A percentile compares a stretch with the other conserved stretches of the same genome.
phyloP scores from a whole-genome alignment of 2,329 filamentous ascomycete genomes.

The Epichloe bromicola region DNA sequence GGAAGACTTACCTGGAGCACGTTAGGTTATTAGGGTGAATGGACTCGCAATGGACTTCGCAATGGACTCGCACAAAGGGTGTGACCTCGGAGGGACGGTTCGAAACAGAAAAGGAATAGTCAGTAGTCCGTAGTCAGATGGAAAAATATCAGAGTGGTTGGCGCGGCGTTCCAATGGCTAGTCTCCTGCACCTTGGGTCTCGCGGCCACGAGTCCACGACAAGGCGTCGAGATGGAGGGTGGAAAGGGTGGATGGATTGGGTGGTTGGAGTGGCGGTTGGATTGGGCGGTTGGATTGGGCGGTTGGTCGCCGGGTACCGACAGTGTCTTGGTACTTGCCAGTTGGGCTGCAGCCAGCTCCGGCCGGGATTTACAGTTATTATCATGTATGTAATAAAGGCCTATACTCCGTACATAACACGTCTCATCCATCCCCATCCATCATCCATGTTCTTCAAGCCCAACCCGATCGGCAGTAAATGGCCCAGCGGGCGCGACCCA shows the following conservation, averaged over 20 bases:
- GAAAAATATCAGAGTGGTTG: constrained; percentile 1
- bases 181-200: constrained; percentile 1
- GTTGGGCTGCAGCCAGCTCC: neutral
- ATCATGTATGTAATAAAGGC: neutral
- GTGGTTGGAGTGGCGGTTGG: too few relatives aligned
- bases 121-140: neutral
- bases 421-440: neutral
- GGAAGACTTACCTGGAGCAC: neutral
- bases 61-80: neutral
- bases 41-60: neutral
- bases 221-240: neutral
- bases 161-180: constrained; percentile 2
- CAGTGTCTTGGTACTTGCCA: neutral
- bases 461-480: neutral
- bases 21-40: neutral
- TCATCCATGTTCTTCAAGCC: neutral
- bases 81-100: neutral
- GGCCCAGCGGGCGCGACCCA: too few relatives aligned
- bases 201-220: neutral
- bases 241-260: neutral
- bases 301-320: neutral
- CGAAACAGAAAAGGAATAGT: neutral
- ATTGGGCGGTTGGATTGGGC: neutral
- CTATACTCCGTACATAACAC: neutral
- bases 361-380: too few relatives aligned